Evolutionary conservation across 768 basidiomycete species (phyloP), one percentile per base, ranked within the genome.

Genomic region (Lanmaoa pseudosensibilis): DNA sequence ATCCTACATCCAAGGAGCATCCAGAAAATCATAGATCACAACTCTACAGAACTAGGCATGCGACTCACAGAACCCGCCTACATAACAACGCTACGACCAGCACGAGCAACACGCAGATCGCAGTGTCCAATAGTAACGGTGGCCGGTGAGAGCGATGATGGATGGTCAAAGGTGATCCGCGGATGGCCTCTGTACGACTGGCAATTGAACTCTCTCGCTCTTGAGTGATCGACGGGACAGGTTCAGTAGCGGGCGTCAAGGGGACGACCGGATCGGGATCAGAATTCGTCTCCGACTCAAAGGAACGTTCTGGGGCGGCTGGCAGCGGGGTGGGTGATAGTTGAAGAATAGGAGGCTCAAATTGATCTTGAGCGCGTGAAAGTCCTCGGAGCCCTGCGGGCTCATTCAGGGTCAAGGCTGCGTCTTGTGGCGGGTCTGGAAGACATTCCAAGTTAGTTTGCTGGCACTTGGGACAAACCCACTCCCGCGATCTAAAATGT

Each of bases 401-500:
- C 27, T 58, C 55, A 23, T 52, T 54, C 58, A 63, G 59, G 58
- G 59, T 58, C 63, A 45, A 43, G 32, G 40, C 38, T 52, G 52
- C 55, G 48, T 59, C 50, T 37, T 59, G 63, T 45, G 61, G 64
- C 13, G 85, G 86, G 73, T 92, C 88, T 13, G 90, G 91, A 49
- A 94, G 82, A 47, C 84, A 76, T 41, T 83, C 81, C 50, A 84
- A 58, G 76, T 93, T 94, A 33, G 80, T 68, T 61, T 81, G 77
- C 45, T 84, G 74, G 69, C 92, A 93, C 49, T 81, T 83, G 9
- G 90, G 85, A 61, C 92, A 94, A 38, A 76, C 73, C 92, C 92
- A 94, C 57, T 85, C 82, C 55, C 88, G 81, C 34, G 92, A 94
- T 63, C 92, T 94, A 54, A 10, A 40, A 54, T 56, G 51, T 46